Conservation (phyloP, 371 early-diverging fungal genomes). For the Syncephalis fuscata region DNA sequence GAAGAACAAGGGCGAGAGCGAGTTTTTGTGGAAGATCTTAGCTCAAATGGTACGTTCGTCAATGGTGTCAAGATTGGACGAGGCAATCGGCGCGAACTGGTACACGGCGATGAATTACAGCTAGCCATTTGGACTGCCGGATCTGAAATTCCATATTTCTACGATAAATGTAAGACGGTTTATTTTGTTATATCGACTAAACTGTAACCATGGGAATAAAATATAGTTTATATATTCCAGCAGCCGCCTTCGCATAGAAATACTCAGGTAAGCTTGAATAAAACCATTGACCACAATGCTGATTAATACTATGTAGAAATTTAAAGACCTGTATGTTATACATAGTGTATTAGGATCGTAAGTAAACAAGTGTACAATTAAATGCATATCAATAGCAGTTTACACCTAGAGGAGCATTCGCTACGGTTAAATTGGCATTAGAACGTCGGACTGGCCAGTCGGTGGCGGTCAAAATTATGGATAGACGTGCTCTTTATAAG, state of each 20-base stretch:
- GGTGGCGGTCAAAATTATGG: conserved; percentile 49
- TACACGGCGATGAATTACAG: conserved; percentile 42
- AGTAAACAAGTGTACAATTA: conserved; percentile 39
- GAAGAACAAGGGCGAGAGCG: not conserved
- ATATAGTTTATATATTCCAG: conserved; percentile 7
- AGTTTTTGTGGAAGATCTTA: conserved; percentile 18
- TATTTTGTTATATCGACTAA: no score
- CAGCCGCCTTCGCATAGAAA: conserved; percentile 9
- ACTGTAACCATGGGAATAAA: no score
- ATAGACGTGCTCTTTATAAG: conserved; percentile 26
- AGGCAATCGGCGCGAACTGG: conserved; percentile 28
- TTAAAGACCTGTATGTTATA: not conserved
- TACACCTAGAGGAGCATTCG: conserved; percentile 51
- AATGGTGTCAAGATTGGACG: conserved; percentile 32
- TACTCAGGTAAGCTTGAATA: conserved; percentile 6
- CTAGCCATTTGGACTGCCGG: conserved; percentile 23
- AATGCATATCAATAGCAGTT: conserved; percentile 10
- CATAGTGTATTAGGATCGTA: not conserved
- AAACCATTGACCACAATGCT: conserved; percentile 6
- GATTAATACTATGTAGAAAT: not conserved
- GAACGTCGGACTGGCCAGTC: conserved; percentile 18
- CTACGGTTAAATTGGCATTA: conserved; percentile 31
- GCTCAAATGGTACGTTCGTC: conserved; percentile 62
- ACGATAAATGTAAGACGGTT: not conserved
- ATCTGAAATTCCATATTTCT: conserved; percentile 14